Base-by-base conservation (phyloP, 495 filamentous ascomycete species). In the Parathielavia hyrcaniae region DNA sequence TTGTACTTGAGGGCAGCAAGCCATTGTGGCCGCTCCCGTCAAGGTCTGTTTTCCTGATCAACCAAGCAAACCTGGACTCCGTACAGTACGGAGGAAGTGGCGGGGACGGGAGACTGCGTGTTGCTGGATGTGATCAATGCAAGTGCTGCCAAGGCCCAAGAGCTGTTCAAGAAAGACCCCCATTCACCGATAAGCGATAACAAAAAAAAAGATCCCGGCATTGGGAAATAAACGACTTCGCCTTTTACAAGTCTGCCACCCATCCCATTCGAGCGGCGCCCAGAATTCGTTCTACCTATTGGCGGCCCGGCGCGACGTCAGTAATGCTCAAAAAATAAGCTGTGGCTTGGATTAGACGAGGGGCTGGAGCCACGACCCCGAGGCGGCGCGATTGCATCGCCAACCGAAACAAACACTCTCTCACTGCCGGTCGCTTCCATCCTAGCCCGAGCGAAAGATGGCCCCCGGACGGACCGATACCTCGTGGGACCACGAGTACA, bases 401-500 rank as follows among this genome's bases (percentile, higher is more conserved):
- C n/a, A 44, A 26, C 22, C 17, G 13, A 32, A 52, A 6, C 30
- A 36, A 50, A 5, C 26, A 35, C 16, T 17, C 40, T 43, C 40
- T 43, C n/a, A n/a, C n/a, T 19, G 4, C 13, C 1, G 16, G 36
- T 23, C 19, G 1, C 6, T 22, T 22, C 45, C 16, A 16, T 44
- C 26, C 6, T 8, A 14, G 11, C 48, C 34, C 23, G 36, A 58
- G 26, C 61, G 72, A 39, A 75, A 71, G 53, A 92, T 89, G 78
- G 80, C 81, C 55, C 75, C 77, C 48, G 67, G 67, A 41, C 59
- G 64, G 34, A 81, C 82, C 50, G 67, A 70, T 59, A 88, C 85
- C 35, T 73, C 81, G 69, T 95, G 91, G 91, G 82, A 88, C 45
- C 83, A 87, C 69, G 76, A 87, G 51, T 96, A 89, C 69, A 83